Base-by-base conservation (phyloP, 2,329 filamentous ascomycete species). In the Tympanopsis confertula region DNA sequence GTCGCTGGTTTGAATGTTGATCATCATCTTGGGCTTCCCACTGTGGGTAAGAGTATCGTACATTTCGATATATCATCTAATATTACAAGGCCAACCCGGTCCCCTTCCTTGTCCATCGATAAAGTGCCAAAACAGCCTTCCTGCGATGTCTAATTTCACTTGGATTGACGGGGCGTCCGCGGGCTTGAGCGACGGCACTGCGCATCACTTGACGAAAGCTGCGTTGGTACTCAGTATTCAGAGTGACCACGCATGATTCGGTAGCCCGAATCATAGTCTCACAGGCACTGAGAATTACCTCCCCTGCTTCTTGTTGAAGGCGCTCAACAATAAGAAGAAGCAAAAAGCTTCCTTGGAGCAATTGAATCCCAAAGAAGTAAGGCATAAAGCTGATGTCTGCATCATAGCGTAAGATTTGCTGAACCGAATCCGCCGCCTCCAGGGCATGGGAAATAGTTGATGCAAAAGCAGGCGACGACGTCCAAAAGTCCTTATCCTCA, bases 401-500 rank as follows among this genome's bases (percentile, higher is more conserved):
- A 18, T 33, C 30, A 17, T 10, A 33, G 7, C 30, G 30, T 13
- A 33, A 15, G 30, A 33, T 33, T 15, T 33, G 30, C 10, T 33
- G 7, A 7, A 17, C 30, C 10, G 30, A 33, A 15, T 33, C 30
- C 10, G 30, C 30, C 17, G 30, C 30, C 7, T 33, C 30, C 7
- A 33, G 15, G 7, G 30, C 30, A 33, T 33, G 30, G 12, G 30
- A 33, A 15, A 33, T 33, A 18, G 30, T 33, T 7, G 30, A 33
- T 7, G 30, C 30, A 33, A 33, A 33, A 7, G 30, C 30, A 33
- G 30, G 30, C 7, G 30, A 33, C 30, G 30, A 33, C 7, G 30
- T 33, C 30, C 30, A 33, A 17, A 33, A 33, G 30, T 33, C 30
- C 30, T 33, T 33, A 15, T 33, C 30, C 15, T 33, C 30, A 17